Percentiles rank a stretch among this genome's conserved stretches.
Evolutionary conservation across 1,139 yeast genomes (phyloP).

Genomic region (Kodamaea fungicola): DNA sequence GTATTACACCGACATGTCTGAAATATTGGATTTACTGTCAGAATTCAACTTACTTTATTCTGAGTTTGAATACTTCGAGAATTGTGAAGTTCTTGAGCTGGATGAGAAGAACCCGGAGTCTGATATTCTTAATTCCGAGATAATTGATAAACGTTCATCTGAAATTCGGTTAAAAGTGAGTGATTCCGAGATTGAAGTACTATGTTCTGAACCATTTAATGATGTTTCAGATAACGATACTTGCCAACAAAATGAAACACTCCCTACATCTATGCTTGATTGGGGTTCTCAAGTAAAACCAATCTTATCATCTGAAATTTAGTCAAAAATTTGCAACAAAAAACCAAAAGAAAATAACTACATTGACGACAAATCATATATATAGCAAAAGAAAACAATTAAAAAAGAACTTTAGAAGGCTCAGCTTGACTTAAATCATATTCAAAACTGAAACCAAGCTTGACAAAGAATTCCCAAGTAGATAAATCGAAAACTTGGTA

Average conservation of each 20-base stretch:
- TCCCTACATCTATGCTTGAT: too few species aligned
- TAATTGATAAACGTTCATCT: too few species aligned
- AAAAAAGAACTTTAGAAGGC: conserved; percentile 26
- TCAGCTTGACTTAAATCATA: conserved; percentile 25
- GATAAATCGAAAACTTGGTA: conserved; percentile 44
- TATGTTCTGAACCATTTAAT: too few species aligned
- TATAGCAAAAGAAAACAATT: conserved; percentile 2
- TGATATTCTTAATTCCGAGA: too few species aligned
- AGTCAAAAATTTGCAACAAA: conserved; percentile 1
- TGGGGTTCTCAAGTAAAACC: too few species aligned
- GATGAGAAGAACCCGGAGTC: too few species aligned
- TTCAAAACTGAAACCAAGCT: conserved; percentile 38
- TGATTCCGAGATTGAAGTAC: too few species aligned
- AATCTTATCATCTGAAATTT: too few species aligned
- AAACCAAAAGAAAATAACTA: not conserved
- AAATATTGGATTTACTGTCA: not conserved
- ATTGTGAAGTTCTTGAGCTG: too few species aligned
- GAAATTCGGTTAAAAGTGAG: too few species aligned
- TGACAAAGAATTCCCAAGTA: conserved; percentile 42
- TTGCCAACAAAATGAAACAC: too few species aligned
- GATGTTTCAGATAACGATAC: too few species aligned
- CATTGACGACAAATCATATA: not conserved
- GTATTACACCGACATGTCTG: not conserved
- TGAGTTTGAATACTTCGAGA: not conserved
- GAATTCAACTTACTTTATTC: not conserved